A percentile compares a stretch with the other conserved stretches of the same genome.
Evolutionary conservation across 2,329 filamentous ascomycete species (phyloP).

Genomic region (Microcera coccophila): DNA sequence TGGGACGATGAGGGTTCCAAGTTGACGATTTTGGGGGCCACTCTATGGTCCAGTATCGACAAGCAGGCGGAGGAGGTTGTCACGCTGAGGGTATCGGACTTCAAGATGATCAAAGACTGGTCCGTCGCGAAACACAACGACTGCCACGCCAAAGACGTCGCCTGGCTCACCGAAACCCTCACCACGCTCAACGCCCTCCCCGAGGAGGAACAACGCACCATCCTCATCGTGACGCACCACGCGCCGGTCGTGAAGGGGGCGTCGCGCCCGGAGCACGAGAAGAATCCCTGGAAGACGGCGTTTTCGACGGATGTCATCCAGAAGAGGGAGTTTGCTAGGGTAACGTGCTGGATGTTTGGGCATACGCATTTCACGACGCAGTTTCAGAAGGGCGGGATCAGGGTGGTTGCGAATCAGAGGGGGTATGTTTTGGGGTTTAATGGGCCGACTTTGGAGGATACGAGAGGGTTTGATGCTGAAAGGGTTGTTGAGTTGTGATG

Average conservation of each 20-base stretch:
- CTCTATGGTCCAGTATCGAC: conserved; percentile 52
- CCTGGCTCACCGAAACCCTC: conserved; percentile 47
- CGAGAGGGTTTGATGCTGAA: conserved; percentile 21
- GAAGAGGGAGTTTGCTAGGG: conserved; percentile 26
- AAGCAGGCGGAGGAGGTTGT: conserved; percentile 37
- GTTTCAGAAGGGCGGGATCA: conserved; percentile 30
- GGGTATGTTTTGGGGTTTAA: conserved; percentile 35
- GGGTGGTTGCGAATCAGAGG: conserved; percentile 44
- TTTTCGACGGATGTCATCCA: conserved; percentile 49
- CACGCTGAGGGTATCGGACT: conserved; percentile 47
- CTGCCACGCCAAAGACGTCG: conserved; percentile 43
- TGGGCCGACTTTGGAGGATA: conserved; percentile 22
- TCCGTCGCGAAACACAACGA: conserved; percentile 46
- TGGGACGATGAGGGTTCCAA: conserved; percentile 38
- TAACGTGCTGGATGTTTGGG: conserved; percentile 45
- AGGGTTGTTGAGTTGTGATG: conserved; percentile 21
- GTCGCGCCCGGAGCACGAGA: conserved; percentile 45
- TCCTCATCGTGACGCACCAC: conserved; percentile 56
- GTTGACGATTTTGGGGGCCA: conserved; percentile 54
- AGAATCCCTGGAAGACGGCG: conserved; percentile 44
- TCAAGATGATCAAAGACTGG: conserved; percentile 51
- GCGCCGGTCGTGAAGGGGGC: conserved; percentile 49
- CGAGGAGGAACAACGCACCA: conserved; percentile 11
- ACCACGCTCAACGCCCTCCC: conserved; percentile 18
- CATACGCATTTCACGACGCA: conserved; percentile 46